Evolutionary conservation across 2,329 filamentous ascomycete genomes (phyloP), one percentile per base, ranked within the genome.

Genomic region (Periconia digitata): DNA sequence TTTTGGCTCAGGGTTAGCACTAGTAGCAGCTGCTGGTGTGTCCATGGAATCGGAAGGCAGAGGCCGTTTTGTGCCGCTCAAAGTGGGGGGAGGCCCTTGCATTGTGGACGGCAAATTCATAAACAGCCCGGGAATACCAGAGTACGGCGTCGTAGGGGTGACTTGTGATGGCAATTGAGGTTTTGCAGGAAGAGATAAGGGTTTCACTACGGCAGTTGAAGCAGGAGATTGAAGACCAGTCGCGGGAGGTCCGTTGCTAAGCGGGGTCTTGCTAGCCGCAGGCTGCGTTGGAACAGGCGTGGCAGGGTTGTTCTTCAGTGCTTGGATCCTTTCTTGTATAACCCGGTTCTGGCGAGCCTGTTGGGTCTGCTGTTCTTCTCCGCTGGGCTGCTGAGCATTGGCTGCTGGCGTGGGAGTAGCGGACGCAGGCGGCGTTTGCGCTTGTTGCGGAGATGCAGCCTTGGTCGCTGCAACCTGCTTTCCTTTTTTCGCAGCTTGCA

Each of bases 251-350:
- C 39, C 39, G 17, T 43, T 43, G 10, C 8, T 13, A 8, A 27
- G 2, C 2, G 40, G 24, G 3, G 15, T 17, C 17, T 27, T 23
- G 36, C 39, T 24, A 32, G 18, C 12, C 15, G 37, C 2, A 18
- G 18, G 24, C 22, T 40, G 44, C 2, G 46, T 43, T 17, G 40
- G 40, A 21, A 49, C 21, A 5, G 53, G 48, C 16, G 55, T 50
- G 20, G 45, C 44, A 27, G 51, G 18, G 27, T 29, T 49, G 15
- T 56, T 61, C 46, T 61, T 64, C 38, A 70, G 53, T n/a, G 86
- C 86, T 50, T 90, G 89, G 63, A 95, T 85, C 57, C 90, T 90
- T 64, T 90, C 83, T 55, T 89, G 84, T 40, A 92, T 78, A 24
- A 91, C 73, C 49, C 89, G 89, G 51, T 89, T 95, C 55, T 90